Base-by-base conservation (phyloP, 164 flowering plant genomes). In the Litsea cubeba region DNA sequence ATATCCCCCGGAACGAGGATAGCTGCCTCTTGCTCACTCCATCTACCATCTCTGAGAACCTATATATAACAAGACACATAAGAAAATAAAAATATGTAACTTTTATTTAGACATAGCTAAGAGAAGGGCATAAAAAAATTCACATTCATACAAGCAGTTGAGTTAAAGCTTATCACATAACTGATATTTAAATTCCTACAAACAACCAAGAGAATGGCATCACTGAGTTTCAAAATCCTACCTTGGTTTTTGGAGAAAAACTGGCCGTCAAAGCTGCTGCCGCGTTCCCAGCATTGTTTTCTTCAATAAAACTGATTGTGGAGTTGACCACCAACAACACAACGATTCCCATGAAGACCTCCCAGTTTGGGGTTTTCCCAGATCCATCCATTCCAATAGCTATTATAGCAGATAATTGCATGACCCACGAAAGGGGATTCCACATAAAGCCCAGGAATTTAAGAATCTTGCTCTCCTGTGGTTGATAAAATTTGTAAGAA, bases 241-340 rank as follows among this genome's bases (percentile, higher is more conserved):
- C 95, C 91, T 89, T 90, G 28, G 95, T 90, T 87, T 88, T 89
- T 69, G 93, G 93, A 50, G 93, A 93, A 66, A 90, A 74, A 22
- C 88, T 82, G 71, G 93, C 95, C 93, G 89, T 90, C 28, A 90
- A 90, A 62, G 93, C 91, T 58, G 91, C 90, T 54, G 95, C 93
- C 14, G 95, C 95, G 81, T 91, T 91, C 6, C 93, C 90, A 17
- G 95, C 95, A 80, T 89, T 91, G 65, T 91, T 89, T 79, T 91
- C 93, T 77, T 91, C 95, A 23, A 89, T 83, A 76, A 88, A 90
- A 73, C 92, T 90, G 73, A 89, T 89, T 12, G 95, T 84, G 1
- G 92, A 90, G 72, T 90, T 90, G 77, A 91, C 85, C 28, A 91
- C 25, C n/a, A 91, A 86, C 35, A 89, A 71, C 15, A 77, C 30